A percentile compares a stretch with the other conserved stretches of the same genome.
phyloP scores from a whole-genome alignment of 2,329 filamentous ascomycete genomes.

The Aspergillus pseudoterreus region DNA sequence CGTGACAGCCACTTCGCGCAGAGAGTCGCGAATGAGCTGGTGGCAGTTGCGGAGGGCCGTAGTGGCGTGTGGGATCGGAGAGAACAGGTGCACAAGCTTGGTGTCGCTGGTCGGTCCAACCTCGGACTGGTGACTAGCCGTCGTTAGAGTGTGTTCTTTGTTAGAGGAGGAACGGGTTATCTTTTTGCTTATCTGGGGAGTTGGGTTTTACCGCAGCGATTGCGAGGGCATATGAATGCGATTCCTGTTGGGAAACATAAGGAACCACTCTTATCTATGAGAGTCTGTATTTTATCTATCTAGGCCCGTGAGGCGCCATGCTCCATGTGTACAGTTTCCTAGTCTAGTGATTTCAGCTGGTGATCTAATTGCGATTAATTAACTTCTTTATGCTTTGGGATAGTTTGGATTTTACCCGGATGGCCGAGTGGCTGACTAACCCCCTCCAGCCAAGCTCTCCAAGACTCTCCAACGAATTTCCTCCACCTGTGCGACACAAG shows the following conservation, averaged over 20 bases:
- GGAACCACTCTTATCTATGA: background rate
- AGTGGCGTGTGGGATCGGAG: constrained; percentile 83
- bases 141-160: background rate
- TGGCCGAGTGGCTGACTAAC: too few species aligned
- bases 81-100: constrained; percentile 72
- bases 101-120: constrained; percentile 75
- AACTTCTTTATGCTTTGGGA: too few species aligned
- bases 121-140: background rate
- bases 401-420: too few species aligned
- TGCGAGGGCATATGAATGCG: background rate
- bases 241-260: background rate
- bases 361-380: constrained; percentile 12
- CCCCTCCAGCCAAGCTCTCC: too few species aligned
- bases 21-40: constrained; percentile 78
- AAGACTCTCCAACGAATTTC: too few species aligned
- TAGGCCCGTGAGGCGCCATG: background rate
- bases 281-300: background rate
- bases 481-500: too few species aligned
- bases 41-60: constrained; percentile 81
- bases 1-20: constrained; percentile 70
- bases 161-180: background rate
- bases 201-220: background rate
- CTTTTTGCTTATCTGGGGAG: background rate
- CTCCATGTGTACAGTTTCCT: constrained; percentile 1
- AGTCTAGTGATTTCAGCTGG: constrained; percentile 11